Evolutionary conservation across 2,329 filamentous ascomycete species (phyloP), one percentile per base, ranked within the genome.

Genomic region (Exophiala spinifera): DNA sequence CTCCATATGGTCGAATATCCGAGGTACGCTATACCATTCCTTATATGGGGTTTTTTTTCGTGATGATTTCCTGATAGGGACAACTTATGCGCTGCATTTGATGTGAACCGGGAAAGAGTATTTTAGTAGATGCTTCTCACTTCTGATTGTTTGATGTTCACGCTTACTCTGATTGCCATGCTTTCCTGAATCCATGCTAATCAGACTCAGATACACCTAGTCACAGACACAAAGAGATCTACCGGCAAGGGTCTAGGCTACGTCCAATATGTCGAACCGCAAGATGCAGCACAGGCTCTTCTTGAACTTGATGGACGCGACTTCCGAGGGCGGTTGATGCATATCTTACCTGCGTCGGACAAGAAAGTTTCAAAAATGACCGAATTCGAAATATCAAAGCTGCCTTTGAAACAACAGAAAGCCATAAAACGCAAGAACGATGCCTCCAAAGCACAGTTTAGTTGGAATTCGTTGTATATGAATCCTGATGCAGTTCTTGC

Each of bases 21-120:
- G 92, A 97, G 86, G 94, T 97, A 85, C 80, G 89, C 74, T 39
- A 39, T 39, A 14, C 47, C 31, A 51, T 42, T 45, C 62, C 51
- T 57, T 61, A 62, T 54, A 52, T 34, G 54, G 37, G 34, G 39
- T 34, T 13, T 46, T 11, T 36, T 79, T 77, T 76, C 73, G 82
- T 92, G 94, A 97, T 97, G 92, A 97, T 89, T 77, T 83, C 88
- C 88, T 84, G 94, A 97, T 97, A 97, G 94, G 94, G 94, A 97
- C 94, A 97, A 85, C 92, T 91, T 88, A 96, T 92, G 88, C 88
- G 79, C 40, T 76, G 89, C 88, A 90, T 79, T 79, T 97, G 91
- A 95, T 91, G 88, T 84, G 79, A 90, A 80, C 74, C 76, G 84
- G 85, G 87, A 86, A 86, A 91, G 86, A 89, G 82, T 88, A 94